phyloP scores from a whole-genome alignment of 2,329 filamentous ascomycete species.

The Colletotrichum sojae region DNA sequence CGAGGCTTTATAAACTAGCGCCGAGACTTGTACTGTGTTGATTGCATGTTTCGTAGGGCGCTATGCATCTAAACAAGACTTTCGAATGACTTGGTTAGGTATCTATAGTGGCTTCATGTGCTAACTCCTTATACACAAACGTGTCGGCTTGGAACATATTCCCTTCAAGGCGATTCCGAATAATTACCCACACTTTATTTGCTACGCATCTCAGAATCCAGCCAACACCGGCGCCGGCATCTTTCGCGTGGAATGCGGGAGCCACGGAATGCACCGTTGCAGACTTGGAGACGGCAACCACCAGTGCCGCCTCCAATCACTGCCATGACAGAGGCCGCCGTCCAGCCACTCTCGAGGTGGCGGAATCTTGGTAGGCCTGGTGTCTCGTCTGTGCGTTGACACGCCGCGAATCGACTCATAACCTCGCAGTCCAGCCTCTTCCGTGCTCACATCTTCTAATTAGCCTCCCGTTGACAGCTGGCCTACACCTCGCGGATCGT shows the following conservation, averaged over 20 bases:
- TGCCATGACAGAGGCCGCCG: constrained; percentile 16
- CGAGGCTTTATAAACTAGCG: no score
- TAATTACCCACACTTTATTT: no score
- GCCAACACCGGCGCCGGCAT: not conserved
- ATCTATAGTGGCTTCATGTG: no score
- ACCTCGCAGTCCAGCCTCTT: not conserved
- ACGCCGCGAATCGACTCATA: not conserved
- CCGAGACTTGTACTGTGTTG: no score
- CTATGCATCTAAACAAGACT: no score
- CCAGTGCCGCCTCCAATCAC: constrained; percentile 4
- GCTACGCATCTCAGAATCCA: no score
- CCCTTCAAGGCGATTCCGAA: no score
- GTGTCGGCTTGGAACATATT: no score
- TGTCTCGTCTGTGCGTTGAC: constrained; percentile 18
- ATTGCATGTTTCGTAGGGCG: no score
- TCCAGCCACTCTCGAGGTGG: constrained; percentile 22
- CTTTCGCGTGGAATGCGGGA: constrained; percentile 20
- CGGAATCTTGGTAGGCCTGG: constrained; percentile 7
- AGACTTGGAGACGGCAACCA: constrained; percentile 19
- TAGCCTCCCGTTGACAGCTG: constrained; percentile 24
- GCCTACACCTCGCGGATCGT: constrained; percentile 6
- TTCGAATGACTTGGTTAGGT: no score
- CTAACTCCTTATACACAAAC: no score
- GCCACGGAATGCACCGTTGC: constrained; percentile 36
- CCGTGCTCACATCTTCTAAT: constrained; percentile 4